These are phyloP conservation scores for Aspergillus brunneoviolaceus DNA, from an alignment of 2,329 filamentous ascomycete species.

Conservation along the genomic window DNA sequence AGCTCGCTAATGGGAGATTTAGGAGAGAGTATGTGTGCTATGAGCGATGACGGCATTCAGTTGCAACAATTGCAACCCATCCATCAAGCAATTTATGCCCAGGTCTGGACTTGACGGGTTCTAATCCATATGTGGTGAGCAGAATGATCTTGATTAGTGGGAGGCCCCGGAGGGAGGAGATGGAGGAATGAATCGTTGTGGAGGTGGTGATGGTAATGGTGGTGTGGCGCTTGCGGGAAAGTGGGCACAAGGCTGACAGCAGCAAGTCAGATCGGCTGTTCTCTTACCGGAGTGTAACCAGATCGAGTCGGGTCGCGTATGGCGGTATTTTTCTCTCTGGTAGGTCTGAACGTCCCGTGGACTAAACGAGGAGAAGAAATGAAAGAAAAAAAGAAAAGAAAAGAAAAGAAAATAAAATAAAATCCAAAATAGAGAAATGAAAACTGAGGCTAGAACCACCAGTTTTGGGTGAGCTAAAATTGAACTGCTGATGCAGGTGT, in stretches of 20 bases:
- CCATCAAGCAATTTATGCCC: not conserved
- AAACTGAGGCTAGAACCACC: not conserved
- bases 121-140: not conserved
- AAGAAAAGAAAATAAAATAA: not conserved
- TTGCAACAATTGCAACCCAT: not conserved
- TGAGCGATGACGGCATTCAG: slow-evolving; percentile 13
- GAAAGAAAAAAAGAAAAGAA: slow-evolving; percentile 2
- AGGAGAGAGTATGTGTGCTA: not conserved
- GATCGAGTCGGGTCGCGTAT: slow-evolving; percentile 24
- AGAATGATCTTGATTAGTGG: slow-evolving; percentile 16
- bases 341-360: not conserved
- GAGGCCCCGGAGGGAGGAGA: slow-evolving; percentile 20
- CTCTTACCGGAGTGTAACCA: slow-evolving; percentile 24
- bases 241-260: slow-evolving; percentile 29
- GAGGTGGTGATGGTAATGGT: not conserved
- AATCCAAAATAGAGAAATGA: not conserved
- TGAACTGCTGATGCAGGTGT: not conserved
- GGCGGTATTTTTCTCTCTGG: slow-evolving; percentile 6
- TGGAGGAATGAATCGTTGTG: not conserved
- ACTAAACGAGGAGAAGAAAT: not conserved
- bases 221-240: slow-evolving; percentile 20
- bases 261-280: slow-evolving; percentile 27
- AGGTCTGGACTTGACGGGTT: not conserved
- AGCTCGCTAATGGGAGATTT: too few relatives aligned
- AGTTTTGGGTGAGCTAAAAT: not conserved